Conservation (phyloP, 192 early-diverging fungal species). For the Lobosporangium transversale region DNA sequence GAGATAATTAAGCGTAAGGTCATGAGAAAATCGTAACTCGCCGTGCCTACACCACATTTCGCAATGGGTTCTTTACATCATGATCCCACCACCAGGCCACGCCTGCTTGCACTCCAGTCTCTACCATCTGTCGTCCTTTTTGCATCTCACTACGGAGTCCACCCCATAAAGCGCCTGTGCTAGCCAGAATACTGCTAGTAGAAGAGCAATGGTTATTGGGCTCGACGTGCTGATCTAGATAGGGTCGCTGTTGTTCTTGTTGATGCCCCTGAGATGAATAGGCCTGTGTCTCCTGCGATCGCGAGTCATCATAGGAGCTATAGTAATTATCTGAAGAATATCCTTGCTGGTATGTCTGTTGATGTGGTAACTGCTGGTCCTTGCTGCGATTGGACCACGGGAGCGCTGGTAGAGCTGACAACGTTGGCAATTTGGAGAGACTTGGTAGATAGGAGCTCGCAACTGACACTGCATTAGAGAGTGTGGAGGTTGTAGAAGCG, state of each 20-base stretch:
- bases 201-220: background rate
- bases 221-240: background rate
- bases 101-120: constrained; percentile 40
- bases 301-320: background rate
- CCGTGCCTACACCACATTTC: constrained; percentile 33
- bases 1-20: no score
- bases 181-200: background rate
- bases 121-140: constrained; percentile 36
- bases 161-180: constrained; percentile 29
- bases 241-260: constrained; percentile 20
- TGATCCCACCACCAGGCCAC: constrained; percentile 53
- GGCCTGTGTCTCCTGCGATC: background rate
- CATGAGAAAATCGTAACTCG: no score
- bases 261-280: constrained; percentile 7
- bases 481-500: constrained; percentile 28
- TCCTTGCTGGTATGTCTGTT: constrained; percentile 9
- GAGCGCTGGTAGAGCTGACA: constrained; percentile 23
- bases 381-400: constrained; percentile 20
- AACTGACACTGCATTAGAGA: constrained; percentile 41
- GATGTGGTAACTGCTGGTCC: constrained; percentile 25
- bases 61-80: constrained; percentile 27
- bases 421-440: constrained; percentile 35
- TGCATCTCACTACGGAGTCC: constrained; percentile 32
- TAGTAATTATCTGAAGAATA: background rate
- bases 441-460: constrained; percentile 47